phyloP scores from a whole-genome alignment of 805 yeast genomes.

The Kuraishia borneana region DNA sequence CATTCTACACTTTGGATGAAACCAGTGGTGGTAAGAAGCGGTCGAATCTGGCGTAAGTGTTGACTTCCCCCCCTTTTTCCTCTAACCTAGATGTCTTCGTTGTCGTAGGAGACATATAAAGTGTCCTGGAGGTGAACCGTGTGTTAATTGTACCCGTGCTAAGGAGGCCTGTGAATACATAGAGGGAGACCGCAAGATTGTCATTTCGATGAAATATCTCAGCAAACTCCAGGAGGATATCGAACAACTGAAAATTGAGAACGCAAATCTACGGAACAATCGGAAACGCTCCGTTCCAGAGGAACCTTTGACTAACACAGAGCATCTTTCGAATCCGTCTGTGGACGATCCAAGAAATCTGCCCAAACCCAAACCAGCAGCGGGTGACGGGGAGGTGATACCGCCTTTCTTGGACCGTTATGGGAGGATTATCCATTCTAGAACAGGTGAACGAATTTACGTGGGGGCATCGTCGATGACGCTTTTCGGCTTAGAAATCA shows the following conservation, averaged over 20 bases:
- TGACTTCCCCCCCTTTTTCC: not conserved
- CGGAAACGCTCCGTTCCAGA: constrained; percentile 12
- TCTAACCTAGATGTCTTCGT: constrained; percentile 37
- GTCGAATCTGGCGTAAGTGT: constrained; percentile 12
- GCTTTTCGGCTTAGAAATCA: constrained; percentile 66
- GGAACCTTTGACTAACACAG: not conserved
- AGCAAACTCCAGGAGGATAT: constrained; percentile 59
- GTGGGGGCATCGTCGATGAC: constrained; percentile 83
- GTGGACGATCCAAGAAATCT: not conserved
- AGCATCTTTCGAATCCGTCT: not conserved
- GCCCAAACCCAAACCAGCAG: not conserved
- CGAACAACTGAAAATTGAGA: constrained; percentile 53
- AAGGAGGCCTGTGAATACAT: constrained; percentile 55
- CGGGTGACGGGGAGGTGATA: constrained; percentile 38
- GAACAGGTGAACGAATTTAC: constrained; percentile 66
- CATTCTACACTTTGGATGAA: constrained; percentile 3
- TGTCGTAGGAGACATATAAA: constrained; percentile 65
- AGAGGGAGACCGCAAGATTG: constrained; percentile 63
- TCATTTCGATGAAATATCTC: constrained; percentile 61
- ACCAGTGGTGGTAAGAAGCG: constrained; percentile 9
- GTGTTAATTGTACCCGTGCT: constrained; percentile 47
- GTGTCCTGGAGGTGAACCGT: constrained; percentile 73
- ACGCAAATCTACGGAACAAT: constrained; percentile 39
- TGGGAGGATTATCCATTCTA: constrained; percentile 60
- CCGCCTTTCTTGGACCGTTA: constrained; percentile 64